Percentiles rank a stretch among this genome's conserved stretches.
phyloP scores from a whole-genome alignment of 192 early-diverging fungal genomes.

The Dimargaris cristalligena region DNA sequence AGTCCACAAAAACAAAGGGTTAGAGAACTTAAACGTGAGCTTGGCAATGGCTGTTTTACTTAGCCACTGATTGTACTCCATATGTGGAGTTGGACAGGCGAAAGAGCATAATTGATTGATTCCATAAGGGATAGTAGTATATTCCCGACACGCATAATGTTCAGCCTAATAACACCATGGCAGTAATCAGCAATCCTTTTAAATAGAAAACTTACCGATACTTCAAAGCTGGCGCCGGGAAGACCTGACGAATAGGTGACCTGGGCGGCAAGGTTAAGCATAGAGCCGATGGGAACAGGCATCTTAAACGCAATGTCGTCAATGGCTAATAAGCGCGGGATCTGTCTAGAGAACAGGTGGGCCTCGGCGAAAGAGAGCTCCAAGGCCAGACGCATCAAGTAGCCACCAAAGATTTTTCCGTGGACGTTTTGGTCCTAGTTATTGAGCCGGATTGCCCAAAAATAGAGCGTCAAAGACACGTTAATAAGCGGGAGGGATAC shows the following conservation, averaged over 20 bases:
- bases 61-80: conserved; percentile 1
- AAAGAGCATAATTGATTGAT: too few relatives aligned
- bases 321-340: conserved; percentile 41
- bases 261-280: conserved; percentile 56
- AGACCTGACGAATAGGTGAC: conserved; percentile 54
- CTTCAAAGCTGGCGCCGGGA: conserved; percentile 38
- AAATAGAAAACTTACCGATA: conserved; percentile 22
- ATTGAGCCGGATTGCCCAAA: too few relatives aligned
- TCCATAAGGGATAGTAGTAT: too few relatives aligned
- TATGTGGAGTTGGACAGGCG: too few relatives aligned
- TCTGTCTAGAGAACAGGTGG: conserved; percentile 40
- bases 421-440: conserved; percentile 65
- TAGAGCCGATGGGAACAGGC: conserved; percentile 67
- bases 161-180: too few relatives aligned
- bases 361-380: conserved; percentile 72
- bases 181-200: too few relatives aligned
- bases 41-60: conserved; percentile 11
- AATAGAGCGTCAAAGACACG: too few relatives aligned
- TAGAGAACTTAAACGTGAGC: too few relatives aligned
- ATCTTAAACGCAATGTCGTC: conserved; percentile 65
- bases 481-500: too few relatives aligned
- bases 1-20: too few relatives aligned
- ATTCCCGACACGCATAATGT: too few relatives aligned
- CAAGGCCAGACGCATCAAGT: conserved; percentile 69
- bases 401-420: conserved; percentile 59